Base-by-base conservation (phyloP, 2,329 filamentous ascomycete genomes). In the Tolypocladium pustulatum region DNA sequence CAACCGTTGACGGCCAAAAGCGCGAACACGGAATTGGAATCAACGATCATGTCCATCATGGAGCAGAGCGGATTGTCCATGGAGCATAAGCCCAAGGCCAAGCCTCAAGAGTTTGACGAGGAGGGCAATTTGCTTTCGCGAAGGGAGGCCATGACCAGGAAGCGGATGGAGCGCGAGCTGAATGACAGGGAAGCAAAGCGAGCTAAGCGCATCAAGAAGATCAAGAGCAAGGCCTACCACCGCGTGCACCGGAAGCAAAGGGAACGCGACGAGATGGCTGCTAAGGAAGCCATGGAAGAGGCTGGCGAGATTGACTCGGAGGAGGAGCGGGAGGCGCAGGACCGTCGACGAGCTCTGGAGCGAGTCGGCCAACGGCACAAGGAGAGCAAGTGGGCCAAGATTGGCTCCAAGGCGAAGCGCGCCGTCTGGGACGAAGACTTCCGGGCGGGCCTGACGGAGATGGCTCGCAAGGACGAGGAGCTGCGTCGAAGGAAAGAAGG, bases 161-260 rank as follows among this genome's bases (percentile, higher is more conserved):
- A 93, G 59, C 86, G 94, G 15, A 86, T 86, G 71, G 86, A 90
- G 62, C 82, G 94, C 64, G 93, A 97, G 67, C 76, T 96, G 9
- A 81, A 93, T 63, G 96, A 95, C 66, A 83, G 92, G 13, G 93
- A 97, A 73, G 88, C 95, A 68, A 87, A 91, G 51, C 88, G 91
- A 59, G 84, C 91, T 9, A 95, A 92, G 75, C 87, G 94, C 30
- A 91, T 99, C 75, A 96, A 97, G 77, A 97, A 97, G 78, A 99
- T 99, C 76, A 99, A 99, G 80, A 95, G 90, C 71, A 99, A 97
- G 73, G 84, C 91, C 0, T 99, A 96, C 71, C 89, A 93, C 58
- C 87, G 92, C 52, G 88, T 97, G 17, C 93, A 97, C 73, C 86
- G 93, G 41, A 96, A 88, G 69, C 89, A 86, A 72, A 67, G 78